Base-by-base conservation (phyloP, 129 eudicot species). In the Arctium lappa region DNA sequence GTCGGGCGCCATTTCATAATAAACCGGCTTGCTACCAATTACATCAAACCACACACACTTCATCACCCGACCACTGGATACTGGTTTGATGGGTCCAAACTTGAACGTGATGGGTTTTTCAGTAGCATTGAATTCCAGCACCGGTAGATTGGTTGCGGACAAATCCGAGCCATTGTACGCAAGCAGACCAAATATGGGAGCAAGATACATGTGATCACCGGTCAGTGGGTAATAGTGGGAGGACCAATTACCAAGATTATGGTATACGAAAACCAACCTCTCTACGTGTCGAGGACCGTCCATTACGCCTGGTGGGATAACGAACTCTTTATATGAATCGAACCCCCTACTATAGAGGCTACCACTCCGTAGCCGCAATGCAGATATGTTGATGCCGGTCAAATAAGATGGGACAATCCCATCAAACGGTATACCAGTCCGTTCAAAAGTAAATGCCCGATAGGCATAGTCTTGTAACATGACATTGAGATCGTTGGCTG, bases 121-220 rank as follows among this genome's bases (percentile, higher is more conserved):
- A 6, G 95, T 85, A 3, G 94, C 95, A 82, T 73, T 72, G 5
- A 94, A 80, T 70, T 88, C 88, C 72, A 92, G 76, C 60, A 85
- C 90, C n/a, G 88, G 90, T 69, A 93, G 80, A 82, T 85, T 83
- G 34, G 69, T 74, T 15, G 94, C 95, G 16, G 89, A 83, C 71
- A 94, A 72, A 68, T 92, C 84, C 2, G 91, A 78, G 70, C 92
- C 97, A 83, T 92, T 89, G 56, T 94, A 94, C 16, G 92, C 98
- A 81, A 94, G 95, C 79, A 94, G 88, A 76, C 98, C 97, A 72
- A 94, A 69, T n/a, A 94, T 78, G 6, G 98, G 95, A 78, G 98
- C 88, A 50, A 94, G 84, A 75, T 92, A 90, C 2, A 62, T 44
- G 81, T 90, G 84, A 40, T 40, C 46, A 50, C 90, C 91, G 5